Base-by-base conservation (phyloP, 129 eudicot genomes). In the Flaveria brownii region DNA sequence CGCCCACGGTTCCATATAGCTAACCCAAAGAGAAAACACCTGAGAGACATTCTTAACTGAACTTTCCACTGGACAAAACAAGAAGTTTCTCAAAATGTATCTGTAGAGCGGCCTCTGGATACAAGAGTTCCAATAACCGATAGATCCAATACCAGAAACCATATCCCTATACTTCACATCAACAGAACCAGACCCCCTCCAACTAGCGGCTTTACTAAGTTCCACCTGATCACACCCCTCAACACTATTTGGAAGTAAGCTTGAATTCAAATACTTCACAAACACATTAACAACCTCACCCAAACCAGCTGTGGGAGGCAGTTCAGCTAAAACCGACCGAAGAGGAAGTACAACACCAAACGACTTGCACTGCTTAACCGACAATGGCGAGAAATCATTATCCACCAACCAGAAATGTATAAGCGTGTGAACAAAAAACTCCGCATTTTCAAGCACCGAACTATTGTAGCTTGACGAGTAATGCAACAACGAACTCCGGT, bases 61-160 rank as follows among this genome's bases (percentile, higher is more conserved):
- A 71, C 90, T 75, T 79, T 85, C 97, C 81, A 93, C 86, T 0
- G 97, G 98, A 78, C 96, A 93, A 82, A 85, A 93, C 69, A 93
- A 76, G 70, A 90, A 90, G 10, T 97, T 85, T 76, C 97, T 90
- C 85, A 93, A 83, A 30, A 93, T 87, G 80, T 80, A 93, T 67
- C 98, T 86, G 73, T 93, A 93, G 36, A 93, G 82, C 20, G 96
- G 98, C 86, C 98, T 93, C 85, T 90, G 95, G 56, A 90, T 81
- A 70, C 82, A 80, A 5, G 87, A 79, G 78, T 88, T 93, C 97
- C 97, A 90, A 46, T 84, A 81, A 73, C 85, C 82, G 73, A 68
- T 55, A 12, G 98, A 82, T 23, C 74, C 80, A 42, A 81, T 9
- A 30, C 79, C 73, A 72, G 82, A 54, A 72, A 47, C 45, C 59